Evolutionary conservation across 1,284 basidiomycete genomes (phyloP), one percentile per base, ranked within the genome.

Genomic region (Neolentinus lepideus): DNA sequence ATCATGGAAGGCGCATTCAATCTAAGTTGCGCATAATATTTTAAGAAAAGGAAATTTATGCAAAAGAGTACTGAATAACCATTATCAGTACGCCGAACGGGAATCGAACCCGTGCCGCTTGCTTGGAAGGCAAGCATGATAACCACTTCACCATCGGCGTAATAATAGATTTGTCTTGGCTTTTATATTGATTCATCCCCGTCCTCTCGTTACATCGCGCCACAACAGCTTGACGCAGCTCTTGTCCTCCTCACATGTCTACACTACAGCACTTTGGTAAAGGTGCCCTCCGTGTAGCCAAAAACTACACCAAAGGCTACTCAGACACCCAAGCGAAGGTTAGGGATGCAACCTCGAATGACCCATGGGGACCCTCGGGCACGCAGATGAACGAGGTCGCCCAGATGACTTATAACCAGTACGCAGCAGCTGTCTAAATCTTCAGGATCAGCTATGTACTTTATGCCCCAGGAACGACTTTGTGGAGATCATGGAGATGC

Each of bases 401-500:
- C 0, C 95, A 98, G 71, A 72, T 99, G 72, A 96, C 93, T 24
- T 99, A 94, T 74, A 98, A 98, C 75, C 96, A 98, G 94, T 96
- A 66, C 67, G 89, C 80, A 29, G 26, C 50, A 35, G 51, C 46
- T 33, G 36, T 52, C 52, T 46, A 3, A 21, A 27, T 25, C 26
- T 57, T 35, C 16, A 26, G 11, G 11, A 24, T 8, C 2, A 19
- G 3, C 25, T n/a, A 12, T 31, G 33, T 27, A 52, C 24, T 31
- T 47, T 21, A 43, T 51, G 14, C 14, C 46, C 3, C 63, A 97
- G 94, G 73, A 90, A 87, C 62, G 95, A 99, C 69, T 99, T 99
- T 72, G 93, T 99, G 29, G 97, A 99, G 74, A 95, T 99, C 67
- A 98, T 99, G 94, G 97, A 99, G 77, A 98, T 98, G 92, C 79